Percentiles rank a stretch among this genome's conserved stretches.
Conservation (phyloP, 2,329 filamentous ascomycete genomes). For the Sporothrix humicola region DNA sequence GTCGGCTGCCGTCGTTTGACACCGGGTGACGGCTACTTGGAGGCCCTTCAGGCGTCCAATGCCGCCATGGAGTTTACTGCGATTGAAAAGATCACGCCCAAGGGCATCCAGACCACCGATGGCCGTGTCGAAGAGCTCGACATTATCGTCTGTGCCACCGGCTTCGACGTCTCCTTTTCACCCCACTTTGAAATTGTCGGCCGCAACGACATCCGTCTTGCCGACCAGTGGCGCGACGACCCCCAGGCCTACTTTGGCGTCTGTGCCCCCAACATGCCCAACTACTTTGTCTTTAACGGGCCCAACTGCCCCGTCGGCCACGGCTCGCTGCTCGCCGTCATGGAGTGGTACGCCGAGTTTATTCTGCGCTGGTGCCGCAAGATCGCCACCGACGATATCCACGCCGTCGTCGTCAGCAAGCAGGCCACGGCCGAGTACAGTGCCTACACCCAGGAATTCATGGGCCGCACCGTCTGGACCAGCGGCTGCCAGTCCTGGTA, state of each 20-base stretch:
- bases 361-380: constrained; percentile 35
- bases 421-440: constrained; percentile 21
- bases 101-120: constrained; percentile 43
- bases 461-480: constrained; percentile 44
- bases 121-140: constrained; percentile 41
- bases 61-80: constrained; percentile 49
- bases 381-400: constrained; percentile 43
- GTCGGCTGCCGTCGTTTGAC: constrained; percentile 52
- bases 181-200: constrained; percentile 43
- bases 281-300: constrained; percentile 33
- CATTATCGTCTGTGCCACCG: constrained; percentile 47
- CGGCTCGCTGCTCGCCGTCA: constrained; percentile 28
- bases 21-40: constrained; percentile 51
- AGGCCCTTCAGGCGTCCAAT: constrained; percentile 51
- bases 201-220: constrained; percentile 18
- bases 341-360: constrained; percentile 29
- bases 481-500: constrained; percentile 42
- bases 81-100: constrained; percentile 46
- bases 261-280: constrained; percentile 25
- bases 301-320: constrained; percentile 31
- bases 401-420: constrained; percentile 23
- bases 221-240: constrained; percentile 35
- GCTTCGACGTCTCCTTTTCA: constrained; percentile 44
- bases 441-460: constrained; percentile 42
- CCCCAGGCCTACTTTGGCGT: constrained; percentile 23